A percentile compares a stretch with the other conserved stretches of the same genome.
Evolutionary conservation across 1,284 basidiomycete species (phyloP).

Genomic region (Naganishia sp.): DNA sequence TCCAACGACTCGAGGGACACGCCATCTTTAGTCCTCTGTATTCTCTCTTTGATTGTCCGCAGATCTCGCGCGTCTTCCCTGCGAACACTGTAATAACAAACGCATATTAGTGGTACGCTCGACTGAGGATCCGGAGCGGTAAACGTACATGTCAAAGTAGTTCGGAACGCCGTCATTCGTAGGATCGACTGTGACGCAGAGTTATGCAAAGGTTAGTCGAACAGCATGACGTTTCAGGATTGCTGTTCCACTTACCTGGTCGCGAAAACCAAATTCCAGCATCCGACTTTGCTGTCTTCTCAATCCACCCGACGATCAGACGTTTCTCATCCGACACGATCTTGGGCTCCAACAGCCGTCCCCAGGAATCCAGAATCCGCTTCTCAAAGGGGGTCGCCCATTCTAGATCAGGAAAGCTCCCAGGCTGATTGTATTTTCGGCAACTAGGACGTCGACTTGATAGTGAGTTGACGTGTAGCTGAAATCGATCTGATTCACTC

Average conservation of each 20-base stretch:
- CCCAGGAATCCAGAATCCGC: slow-evolving; percentile 83
- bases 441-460: slow-evolving; percentile 53
- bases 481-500: slow-evolving; percentile 37
- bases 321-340: slow-evolving; percentile 80
- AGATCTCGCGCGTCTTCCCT: slow-evolving; percentile 29
- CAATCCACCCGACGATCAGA: slow-evolving; percentile 71
- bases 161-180: slow-evolving; percentile 44
- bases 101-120: background rate
- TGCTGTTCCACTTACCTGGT: slow-evolving; percentile 26
- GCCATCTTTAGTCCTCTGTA: slow-evolving; percentile 37
- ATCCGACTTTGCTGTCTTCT: slow-evolving; percentile 70
- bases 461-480: slow-evolving; percentile 28
- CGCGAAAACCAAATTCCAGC: slow-evolving; percentile 64
- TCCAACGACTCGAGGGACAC: slow-evolving; percentile 44
- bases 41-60: slow-evolving; percentile 5
- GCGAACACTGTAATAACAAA: slow-evolving; percentile 1
- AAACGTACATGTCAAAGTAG: slow-evolving; percentile 51
- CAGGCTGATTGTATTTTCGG: slow-evolving; percentile 80
- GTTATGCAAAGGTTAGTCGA: background rate
- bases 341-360: slow-evolving; percentile 70
- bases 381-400: slow-evolving; percentile 75
- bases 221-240: slow-evolving; percentile 21
- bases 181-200: slow-evolving; percentile 44
- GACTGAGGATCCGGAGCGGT: background rate
- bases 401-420: slow-evolving; percentile 60